Base-by-base conservation (phyloP, 164 flowering plant genomes). In the Santalum album region DNA sequence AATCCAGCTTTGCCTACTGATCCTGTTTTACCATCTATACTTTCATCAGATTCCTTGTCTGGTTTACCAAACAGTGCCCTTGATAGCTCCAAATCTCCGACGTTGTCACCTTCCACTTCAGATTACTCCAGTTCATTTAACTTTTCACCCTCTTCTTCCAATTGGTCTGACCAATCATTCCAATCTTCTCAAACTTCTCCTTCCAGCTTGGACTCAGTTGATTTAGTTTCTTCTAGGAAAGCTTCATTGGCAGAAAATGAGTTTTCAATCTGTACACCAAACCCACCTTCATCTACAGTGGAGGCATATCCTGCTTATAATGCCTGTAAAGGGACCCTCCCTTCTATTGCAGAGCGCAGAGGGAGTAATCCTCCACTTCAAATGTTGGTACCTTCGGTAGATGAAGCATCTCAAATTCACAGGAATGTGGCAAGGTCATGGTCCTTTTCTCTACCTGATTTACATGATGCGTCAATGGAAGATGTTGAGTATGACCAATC, bases 131-230 rank as follows among this genome's bases (percentile, higher is more conserved):
- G 81, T 69, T 77, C 80, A 23, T 80, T 82, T 58, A 70, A 81
- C 54, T 76, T 78, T 56, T 86, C 95, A 40, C 92, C 92, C 12
- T 79, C 87, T 26, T 82, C 90, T 0, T 79, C 86, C 43, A 79
- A 75, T 35, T 76, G 79, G 86, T 82, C 95, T 34, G 84, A 86
- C 73, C 64, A 62, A 25, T 72, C 90, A 12, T 75, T 71, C 68
- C 49, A 63, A 4, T 79, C 84, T 50, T 74, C 83, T 45, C 79
- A 65, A 50, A 67, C 75, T 43, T 79, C 90, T 29, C 89, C 95
- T 49, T 70, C 81, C 20, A 61, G 75, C n/a, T 22, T 66, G 40
- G 86, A 74, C 22, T 63, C 75, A 43, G 32, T 45, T 6, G 61
- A 66, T 49, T 58, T 55, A 22, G 26, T 53, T 52, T 38, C 22